Evolutionary conservation across 805 yeast genomes (phyloP).

Genomic region (Jamesozyma rosinii): DNA sequence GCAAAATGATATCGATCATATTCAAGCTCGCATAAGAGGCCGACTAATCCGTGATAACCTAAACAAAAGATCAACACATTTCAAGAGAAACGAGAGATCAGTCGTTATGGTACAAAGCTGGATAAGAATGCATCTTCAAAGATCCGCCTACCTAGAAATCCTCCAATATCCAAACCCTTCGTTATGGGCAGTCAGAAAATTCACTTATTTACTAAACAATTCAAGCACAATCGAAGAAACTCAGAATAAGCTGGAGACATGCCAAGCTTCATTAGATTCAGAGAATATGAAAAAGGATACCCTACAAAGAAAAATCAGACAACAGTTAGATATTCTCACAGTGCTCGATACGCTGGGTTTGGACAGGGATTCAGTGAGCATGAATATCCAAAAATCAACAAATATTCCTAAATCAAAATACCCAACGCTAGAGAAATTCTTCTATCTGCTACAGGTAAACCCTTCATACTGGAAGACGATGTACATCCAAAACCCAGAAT

Average conservation of each 20-base stretch:
- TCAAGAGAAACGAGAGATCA: slow-evolving; percentile 44
- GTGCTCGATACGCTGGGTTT: slow-evolving; percentile 63
- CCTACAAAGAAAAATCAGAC: slow-evolving; percentile 64
- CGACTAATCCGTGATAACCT: slow-evolving; percentile 32
- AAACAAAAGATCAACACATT: slow-evolving; percentile 36
- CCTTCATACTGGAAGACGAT: slow-evolving; percentile 60
- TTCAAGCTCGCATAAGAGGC: slow-evolving; percentile 55
- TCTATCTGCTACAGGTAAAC: slow-evolving; percentile 78
- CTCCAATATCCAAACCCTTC: slow-evolving; percentile 69
- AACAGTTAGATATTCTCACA: slow-evolving; percentile 69
- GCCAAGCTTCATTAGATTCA: slow-evolving; percentile 59
- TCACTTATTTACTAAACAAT: slow-evolving; percentile 65
- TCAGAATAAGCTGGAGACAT: slow-evolving; percentile 57
- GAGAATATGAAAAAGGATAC: slow-evolving; percentile 62
- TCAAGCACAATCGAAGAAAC: slow-evolving; percentile 66
- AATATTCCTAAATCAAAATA: slow-evolving; percentile 11
- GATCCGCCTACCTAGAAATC: slow-evolving; percentile 63
- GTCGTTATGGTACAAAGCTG: slow-evolving; percentile 67
- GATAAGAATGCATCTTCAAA: slow-evolving; percentile 58
- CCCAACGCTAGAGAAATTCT: slow-evolving; percentile 54
- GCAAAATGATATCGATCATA: slow-evolving; percentile 29
- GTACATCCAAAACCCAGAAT: slow-evolving; percentile 32
- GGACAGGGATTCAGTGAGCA: not conserved
- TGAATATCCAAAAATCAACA: not conserved
- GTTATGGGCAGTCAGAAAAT: slow-evolving; percentile 61